These are phyloP conservation scores for Macadamia integrifolia DNA, from an alignment of 164 flowering plant species.

Conservation along the genomic window DNA sequence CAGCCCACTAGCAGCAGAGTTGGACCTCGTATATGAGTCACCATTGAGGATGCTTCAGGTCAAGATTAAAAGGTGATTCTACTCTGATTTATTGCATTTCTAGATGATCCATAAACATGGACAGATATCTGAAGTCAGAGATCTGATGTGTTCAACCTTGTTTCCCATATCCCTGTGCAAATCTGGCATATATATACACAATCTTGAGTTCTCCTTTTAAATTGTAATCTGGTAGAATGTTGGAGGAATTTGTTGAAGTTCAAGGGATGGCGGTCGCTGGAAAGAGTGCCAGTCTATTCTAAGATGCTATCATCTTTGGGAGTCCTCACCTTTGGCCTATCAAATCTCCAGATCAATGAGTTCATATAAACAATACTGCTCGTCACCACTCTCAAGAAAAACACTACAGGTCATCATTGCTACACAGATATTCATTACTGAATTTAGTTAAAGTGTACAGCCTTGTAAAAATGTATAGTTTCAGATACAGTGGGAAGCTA, in stretches of 20 bases:
- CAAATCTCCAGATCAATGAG: not conserved
- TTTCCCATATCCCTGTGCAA: not conserved
- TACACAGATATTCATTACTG: conserved; percentile 5
- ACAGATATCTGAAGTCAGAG: not conserved
- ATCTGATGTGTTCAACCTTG: not conserved
- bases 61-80: no score
- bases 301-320: not conserved
- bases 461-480: not conserved
- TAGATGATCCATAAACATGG: not conserved
- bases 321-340: conserved; percentile 6
- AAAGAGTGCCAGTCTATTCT: no score
- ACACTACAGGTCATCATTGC: not conserved
- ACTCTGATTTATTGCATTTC: not conserved
- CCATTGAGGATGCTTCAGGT: not conserved
- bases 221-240: not conserved
- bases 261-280: not conserved
- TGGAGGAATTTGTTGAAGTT: not conserved
- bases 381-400: not conserved
- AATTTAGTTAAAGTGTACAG: conserved; percentile 12
- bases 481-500: conserved; percentile 2
- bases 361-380: not conserved
- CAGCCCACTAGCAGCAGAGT: not conserved
- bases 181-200: not conserved
- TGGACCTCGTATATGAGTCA: not conserved
- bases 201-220: conserved; percentile 1